phyloP scores from a whole-genome alignment of 306 rosid species.

The Casuarina glauca region DNA sequence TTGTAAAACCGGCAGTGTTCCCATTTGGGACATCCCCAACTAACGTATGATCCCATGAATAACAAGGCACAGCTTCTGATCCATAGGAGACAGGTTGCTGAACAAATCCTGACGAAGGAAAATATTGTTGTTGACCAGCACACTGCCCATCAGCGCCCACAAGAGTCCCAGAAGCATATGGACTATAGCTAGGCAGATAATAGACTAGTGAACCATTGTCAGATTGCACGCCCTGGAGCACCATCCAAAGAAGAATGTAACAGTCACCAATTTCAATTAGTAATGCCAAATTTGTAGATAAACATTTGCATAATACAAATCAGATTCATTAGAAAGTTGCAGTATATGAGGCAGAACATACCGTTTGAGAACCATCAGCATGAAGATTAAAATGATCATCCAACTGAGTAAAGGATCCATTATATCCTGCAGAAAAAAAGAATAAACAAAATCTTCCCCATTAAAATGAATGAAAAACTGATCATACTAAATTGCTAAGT shows the following conservation, averaged over 20 bases:
- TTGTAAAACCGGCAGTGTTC: slow-evolving; percentile 27
- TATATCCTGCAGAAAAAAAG: slow-evolving; percentile 36
- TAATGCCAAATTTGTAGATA: background rate
- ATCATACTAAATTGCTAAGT: background rate
- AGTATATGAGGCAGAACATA: slow-evolving; percentile 22
- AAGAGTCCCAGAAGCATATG: slow-evolving; percentile 36
- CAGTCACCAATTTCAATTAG: background rate
- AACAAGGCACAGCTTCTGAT: slow-evolving; percentile 52
- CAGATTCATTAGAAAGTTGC: background rate
- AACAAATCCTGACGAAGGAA: slow-evolving; percentile 46
- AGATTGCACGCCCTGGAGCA: slow-evolving; percentile 42
- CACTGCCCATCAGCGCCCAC: slow-evolving; percentile 42
- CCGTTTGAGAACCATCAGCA: slow-evolving; percentile 33
- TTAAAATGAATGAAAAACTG: background rate
- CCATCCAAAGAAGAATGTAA: background rate
- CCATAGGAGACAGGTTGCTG: slow-evolving; percentile 48
- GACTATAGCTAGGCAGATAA: slow-evolving; percentile 31
- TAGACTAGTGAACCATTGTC: slow-evolving; percentile 36
- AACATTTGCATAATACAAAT: background rate
- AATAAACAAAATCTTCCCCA: background rate
- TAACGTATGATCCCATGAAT: slow-evolving; percentile 40
- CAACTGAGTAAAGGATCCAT: slow-evolving; percentile 32
- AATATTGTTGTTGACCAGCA: slow-evolving; percentile 45
- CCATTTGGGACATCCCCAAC: slow-evolving; percentile 39
- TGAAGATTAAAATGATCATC: slow-evolving; percentile 26